These are phyloP conservation scores for Erodium texanum DNA, from an alignment of 441 rosid genomes.

Conservation along the genomic window DNA sequence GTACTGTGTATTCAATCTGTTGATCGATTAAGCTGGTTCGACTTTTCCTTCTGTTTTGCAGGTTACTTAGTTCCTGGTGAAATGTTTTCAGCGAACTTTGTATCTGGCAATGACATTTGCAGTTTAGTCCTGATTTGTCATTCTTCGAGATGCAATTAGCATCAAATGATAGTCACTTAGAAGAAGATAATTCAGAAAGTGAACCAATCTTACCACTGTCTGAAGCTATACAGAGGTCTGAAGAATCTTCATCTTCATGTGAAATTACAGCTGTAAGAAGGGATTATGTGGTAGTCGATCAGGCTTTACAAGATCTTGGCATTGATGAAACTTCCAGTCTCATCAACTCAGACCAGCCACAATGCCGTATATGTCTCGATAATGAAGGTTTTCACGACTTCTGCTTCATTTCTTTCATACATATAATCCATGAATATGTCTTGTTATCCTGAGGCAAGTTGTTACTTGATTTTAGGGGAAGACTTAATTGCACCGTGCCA, in stretches of 20 bases:
- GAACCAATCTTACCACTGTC: conserved; percentile 51
- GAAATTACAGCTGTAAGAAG: conserved; percentile 57
- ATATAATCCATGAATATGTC: neutral
- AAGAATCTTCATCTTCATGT: conserved; percentile 49
- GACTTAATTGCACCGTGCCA: conserved; percentile 95
- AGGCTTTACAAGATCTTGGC: conserved; percentile 43
- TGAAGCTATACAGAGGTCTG: conserved; percentile 32
- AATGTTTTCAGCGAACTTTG: conserved; percentile 26
- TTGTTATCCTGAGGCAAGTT: conserved; percentile 15
- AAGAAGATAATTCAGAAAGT: conserved; percentile 53
- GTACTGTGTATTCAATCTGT: neutral
- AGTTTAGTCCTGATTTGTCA: conserved; percentile 21
- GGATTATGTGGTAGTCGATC: conserved; percentile 31
- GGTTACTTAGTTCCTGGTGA: conserved; percentile 31
- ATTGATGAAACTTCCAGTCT: conserved; percentile 60
- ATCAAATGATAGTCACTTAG: conserved; percentile 47
- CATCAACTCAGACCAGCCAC: conserved; percentile 70
- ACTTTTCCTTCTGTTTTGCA: conserved; percentile 23
- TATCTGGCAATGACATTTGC: conserved; percentile 30
- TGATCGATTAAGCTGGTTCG: neutral
- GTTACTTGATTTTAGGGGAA: conserved; percentile 49
- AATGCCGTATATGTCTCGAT: conserved; percentile 95
- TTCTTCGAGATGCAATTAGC: conserved; percentile 71
- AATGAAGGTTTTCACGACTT: conserved; percentile 50
- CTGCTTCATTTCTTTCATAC: conserved; percentile 8